Evolutionary conservation across 2,329 filamentous ascomycete genomes (phyloP).

Genomic region (Sclerotinia spermophila): DNA sequence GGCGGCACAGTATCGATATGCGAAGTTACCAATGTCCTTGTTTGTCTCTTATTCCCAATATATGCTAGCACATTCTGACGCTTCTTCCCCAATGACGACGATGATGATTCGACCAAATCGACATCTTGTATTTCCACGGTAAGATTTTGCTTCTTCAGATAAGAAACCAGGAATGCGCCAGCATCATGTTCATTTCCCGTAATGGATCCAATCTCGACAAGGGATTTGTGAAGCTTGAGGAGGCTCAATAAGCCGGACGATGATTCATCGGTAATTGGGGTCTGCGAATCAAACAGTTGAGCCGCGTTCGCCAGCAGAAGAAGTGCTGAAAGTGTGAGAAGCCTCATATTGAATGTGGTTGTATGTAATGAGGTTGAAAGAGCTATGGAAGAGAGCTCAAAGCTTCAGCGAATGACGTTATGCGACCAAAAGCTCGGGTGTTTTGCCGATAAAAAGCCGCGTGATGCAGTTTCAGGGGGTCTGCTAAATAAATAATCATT

Average conservation of each 20-base stretch:
- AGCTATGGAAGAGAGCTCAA: background rate
- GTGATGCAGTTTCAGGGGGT: background rate
- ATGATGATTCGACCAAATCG: conserved; percentile 24
- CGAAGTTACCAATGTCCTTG: conserved; percentile 52
- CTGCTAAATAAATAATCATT: background rate
- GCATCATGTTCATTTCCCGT: conserved; percentile 57
- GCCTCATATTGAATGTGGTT: conserved; percentile 25
- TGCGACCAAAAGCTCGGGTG: background rate
- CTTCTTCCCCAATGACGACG: background rate
- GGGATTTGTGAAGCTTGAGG: conserved; percentile 57
- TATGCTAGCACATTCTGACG: conserved; percentile 62
- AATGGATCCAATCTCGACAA: conserved; percentile 62
- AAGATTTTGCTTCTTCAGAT: conserved; percentile 55
- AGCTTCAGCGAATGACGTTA: conserved; percentile 6
- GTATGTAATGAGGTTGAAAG: background rate
- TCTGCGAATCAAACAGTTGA: conserved; percentile 24
- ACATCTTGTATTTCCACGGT: conserved; percentile 57
- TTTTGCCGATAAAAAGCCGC: conserved; percentile 1
- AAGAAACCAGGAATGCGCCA: conserved; percentile 54
- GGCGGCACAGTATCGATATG: conserved; percentile 64
- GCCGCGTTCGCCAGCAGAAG: conserved; percentile 23
- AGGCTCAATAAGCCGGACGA: conserved; percentile 36
- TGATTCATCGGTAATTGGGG: conserved; percentile 21
- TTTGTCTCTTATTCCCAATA: conserved; percentile 45
- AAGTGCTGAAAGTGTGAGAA: conserved; percentile 18